These are phyloP conservation scores for Rhododendron simsii DNA, from an alignment of 148 eudicot genomes.

Conservation along the genomic window DNA sequence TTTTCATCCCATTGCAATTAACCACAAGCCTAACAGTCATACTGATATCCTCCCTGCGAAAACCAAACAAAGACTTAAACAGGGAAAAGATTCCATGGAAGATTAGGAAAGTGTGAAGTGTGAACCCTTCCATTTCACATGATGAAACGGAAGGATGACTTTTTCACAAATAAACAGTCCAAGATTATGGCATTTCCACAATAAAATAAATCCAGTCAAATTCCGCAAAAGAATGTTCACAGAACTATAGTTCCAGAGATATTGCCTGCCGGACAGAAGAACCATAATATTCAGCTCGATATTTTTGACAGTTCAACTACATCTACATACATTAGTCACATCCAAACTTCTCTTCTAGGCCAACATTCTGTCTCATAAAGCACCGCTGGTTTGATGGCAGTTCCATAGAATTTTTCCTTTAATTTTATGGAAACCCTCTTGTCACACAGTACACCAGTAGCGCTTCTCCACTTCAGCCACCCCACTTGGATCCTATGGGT, in stretches of 20 bases:
- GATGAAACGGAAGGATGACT: neutral
- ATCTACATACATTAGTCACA: neutral
- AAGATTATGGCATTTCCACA: neutral
- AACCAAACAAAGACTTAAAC: slow-evolving; percentile 7
- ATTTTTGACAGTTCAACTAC: neutral
- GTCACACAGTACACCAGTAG: no score
- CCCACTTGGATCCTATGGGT: no score
- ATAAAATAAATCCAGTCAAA: neutral
- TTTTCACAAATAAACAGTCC: neutral
- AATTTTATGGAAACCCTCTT: no score
- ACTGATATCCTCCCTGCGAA: slow-evolving; percentile 82
- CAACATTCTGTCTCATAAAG: no score
- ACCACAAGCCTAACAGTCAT: slow-evolving; percentile 94
- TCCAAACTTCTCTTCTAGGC: neutral
- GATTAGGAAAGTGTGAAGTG: neutral
- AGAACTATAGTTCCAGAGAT: neutral
- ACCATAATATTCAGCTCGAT: neutral
- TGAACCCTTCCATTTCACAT: neutral
- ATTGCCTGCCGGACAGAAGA: neutral
- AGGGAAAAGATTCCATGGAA: neutral
- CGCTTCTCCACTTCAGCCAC: no score
- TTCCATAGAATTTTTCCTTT: no score
- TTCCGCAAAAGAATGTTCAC: neutral
- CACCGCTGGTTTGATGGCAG: no score
- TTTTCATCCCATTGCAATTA: slow-evolving; percentile 79